phyloP scores from a whole-genome alignment of 2,329 filamentous ascomycete genomes.

The Trichoderma guizhouense region DNA sequence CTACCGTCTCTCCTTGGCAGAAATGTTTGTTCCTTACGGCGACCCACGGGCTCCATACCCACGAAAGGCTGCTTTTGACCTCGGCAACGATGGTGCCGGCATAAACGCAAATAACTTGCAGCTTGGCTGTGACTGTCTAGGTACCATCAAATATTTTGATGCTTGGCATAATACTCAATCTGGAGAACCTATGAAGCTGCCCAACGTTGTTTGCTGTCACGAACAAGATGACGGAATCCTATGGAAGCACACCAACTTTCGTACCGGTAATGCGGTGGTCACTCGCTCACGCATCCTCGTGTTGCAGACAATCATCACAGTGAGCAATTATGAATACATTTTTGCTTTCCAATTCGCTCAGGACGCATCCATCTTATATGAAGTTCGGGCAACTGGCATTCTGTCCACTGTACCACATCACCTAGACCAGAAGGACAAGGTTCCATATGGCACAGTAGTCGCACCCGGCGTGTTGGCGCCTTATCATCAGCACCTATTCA shows the following conservation, averaged over 20 bases:
- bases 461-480: conserved; percentile 59
- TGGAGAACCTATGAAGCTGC: conserved; percentile 17
- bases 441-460: conserved; percentile 54
- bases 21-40: background rate
- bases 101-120: conserved; percentile 63
- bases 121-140: conserved; percentile 63
- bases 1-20: conserved; percentile 8
- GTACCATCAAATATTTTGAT: conserved; percentile 43
- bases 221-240: conserved; percentile 49
- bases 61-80: conserved; percentile 67
- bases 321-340: conserved; percentile 60
- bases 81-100: conserved; percentile 64
- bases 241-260: conserved; percentile 62
- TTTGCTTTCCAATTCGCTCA: conserved; percentile 49
- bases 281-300: conserved; percentile 55
- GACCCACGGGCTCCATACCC: conserved; percentile 52
- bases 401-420: conserved; percentile 35
- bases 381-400: conserved; percentile 43
- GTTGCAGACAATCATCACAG: conserved; percentile 59
- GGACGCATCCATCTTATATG: conserved; percentile 41
- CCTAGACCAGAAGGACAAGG: background rate
- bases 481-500: conserved; percentile 68
- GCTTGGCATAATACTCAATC: background rate
- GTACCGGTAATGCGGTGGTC: conserved; percentile 54
- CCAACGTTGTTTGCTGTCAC: conserved; percentile 37